Evolutionary conservation across 1,284 basidiomycete genomes (phyloP).

Genomic region (Marasmius tenuissimus): DNA sequence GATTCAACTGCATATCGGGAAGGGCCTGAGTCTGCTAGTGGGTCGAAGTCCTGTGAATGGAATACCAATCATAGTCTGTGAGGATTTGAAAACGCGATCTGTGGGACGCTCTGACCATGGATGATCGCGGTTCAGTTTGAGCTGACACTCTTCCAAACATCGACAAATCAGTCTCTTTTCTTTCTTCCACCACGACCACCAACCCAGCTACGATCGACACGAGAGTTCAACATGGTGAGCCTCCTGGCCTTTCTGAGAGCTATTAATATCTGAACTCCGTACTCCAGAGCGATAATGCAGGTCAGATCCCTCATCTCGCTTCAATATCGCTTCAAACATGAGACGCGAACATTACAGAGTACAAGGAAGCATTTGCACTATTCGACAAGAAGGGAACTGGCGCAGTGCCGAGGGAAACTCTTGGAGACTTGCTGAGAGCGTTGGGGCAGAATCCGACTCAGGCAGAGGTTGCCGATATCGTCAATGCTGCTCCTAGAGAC

Average conservation of each 20-base stretch:
- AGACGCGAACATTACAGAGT: slow-evolving; percentile 53
- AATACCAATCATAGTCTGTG: not conserved
- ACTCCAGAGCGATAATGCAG: slow-evolving; percentile 63
- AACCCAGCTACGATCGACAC: not conserved
- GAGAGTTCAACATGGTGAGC: slow-evolving; percentile 32
- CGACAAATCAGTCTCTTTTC: not conserved
- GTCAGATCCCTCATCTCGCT: slow-evolving; percentile 27
- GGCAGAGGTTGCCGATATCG: slow-evolving; percentile 88
- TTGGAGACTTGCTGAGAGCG: slow-evolving; percentile 95
- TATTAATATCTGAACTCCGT: not conserved
- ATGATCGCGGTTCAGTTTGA: not conserved
- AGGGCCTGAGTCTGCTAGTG: slow-evolving; percentile 53
- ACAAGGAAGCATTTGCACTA: slow-evolving; percentile 95
- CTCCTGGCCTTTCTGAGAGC: not conserved
- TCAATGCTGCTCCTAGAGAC: slow-evolving; percentile 72
- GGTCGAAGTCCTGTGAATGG: slow-evolving; percentile 46
- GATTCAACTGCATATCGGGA: slow-evolving; percentile 66
- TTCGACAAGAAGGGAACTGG: slow-evolving; percentile 98
- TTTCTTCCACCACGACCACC: not conserved
- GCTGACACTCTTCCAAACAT: not conserved
- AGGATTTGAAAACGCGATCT: not conserved
- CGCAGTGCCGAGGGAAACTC: slow-evolving; percentile 81
- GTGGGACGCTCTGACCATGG: not conserved
- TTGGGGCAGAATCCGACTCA: slow-evolving; percentile 99
- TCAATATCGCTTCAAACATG: slow-evolving; percentile 1